phyloP scores from a whole-genome alignment of 1,139 yeast genomes.

The Suhomyces ambrosiae region DNA sequence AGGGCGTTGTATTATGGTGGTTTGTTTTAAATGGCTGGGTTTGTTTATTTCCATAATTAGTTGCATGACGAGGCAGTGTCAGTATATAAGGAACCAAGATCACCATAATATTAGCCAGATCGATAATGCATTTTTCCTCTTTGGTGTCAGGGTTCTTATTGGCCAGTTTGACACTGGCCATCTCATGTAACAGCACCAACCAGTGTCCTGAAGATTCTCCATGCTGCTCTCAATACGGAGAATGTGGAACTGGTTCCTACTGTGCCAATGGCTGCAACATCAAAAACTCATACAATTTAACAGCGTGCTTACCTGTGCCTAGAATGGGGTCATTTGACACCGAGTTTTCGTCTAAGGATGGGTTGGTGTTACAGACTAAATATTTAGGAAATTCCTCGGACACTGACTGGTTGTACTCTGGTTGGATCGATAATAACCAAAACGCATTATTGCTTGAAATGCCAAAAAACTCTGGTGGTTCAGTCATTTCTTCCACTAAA shows the following conservation, averaged over 20 bases:
- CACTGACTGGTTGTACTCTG: constrained; percentile 75
- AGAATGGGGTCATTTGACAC: constrained; percentile 38
- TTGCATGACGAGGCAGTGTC: constrained; percentile 5
- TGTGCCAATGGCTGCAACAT: constrained; percentile 90
- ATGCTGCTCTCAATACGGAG: constrained; percentile 82
- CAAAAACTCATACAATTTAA: constrained; percentile 57
- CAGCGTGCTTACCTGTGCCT: constrained; percentile 71
- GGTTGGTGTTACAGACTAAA: constrained; percentile 34
- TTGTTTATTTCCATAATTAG: constrained; percentile 7
- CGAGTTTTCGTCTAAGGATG: constrained; percentile 37
- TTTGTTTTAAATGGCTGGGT: constrained; percentile 6
- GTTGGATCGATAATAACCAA: constrained; percentile 58
- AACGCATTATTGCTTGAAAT: constrained; percentile 68
- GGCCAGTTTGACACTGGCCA: constrained; percentile 14
- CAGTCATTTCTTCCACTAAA: constrained; percentile 77
- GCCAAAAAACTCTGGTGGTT: constrained; percentile 78
- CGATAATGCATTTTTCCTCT: constrained; percentile 8
- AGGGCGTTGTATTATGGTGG: background rate
- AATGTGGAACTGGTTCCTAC: constrained; percentile 77
- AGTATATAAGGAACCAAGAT: background rate
- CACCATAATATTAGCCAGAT: background rate
- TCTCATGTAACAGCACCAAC: constrained; percentile 48
- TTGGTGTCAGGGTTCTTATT: constrained; percentile 13
- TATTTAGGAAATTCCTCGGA: constrained; percentile 74
- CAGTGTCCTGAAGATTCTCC: constrained; percentile 72